phyloP scores from a whole-genome alignment of 768 basidiomycete species.

The Auricularia sp. region DNA sequence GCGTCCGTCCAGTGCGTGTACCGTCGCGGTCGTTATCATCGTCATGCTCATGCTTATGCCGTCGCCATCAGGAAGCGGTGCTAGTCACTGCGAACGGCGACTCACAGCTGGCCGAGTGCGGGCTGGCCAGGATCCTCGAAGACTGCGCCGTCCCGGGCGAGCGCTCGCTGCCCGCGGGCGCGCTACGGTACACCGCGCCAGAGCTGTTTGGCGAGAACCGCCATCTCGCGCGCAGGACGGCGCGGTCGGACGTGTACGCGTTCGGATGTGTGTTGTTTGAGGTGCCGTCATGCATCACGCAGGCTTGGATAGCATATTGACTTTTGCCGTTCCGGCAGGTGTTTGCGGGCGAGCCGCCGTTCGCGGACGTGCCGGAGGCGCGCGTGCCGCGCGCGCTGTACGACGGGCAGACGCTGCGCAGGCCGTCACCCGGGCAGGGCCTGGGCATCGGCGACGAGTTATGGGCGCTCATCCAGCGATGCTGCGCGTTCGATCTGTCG shows the following conservation, averaged over 20 bases:
- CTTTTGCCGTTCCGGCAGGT: background rate
- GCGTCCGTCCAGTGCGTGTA: background rate
- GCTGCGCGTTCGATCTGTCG: background rate
- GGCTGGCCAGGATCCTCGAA: background rate
- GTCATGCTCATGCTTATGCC: background rate
- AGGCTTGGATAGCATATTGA: background rate
- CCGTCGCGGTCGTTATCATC: background rate
- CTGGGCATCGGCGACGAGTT: background rate
- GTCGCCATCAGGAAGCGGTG: background rate
- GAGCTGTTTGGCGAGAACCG: conserved; percentile 1
- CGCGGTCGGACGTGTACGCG: background rate
- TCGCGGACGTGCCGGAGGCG: background rate
- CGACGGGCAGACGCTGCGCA: background rate
- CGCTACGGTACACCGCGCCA: background rate
- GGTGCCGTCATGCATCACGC: background rate
- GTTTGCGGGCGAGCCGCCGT: background rate
- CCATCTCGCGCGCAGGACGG: background rate
- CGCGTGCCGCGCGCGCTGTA: conserved; percentile 1
- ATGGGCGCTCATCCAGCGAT: background rate
- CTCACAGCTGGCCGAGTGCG: background rate
- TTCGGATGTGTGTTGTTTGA: background rate
- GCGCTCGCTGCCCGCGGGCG: background rate
- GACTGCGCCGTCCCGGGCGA: background rate
- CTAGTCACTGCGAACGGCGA: background rate
- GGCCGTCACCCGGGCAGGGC: background rate